Base-by-base conservation (phyloP, 306 rosid species). In the Casuarina glauca region DNA sequence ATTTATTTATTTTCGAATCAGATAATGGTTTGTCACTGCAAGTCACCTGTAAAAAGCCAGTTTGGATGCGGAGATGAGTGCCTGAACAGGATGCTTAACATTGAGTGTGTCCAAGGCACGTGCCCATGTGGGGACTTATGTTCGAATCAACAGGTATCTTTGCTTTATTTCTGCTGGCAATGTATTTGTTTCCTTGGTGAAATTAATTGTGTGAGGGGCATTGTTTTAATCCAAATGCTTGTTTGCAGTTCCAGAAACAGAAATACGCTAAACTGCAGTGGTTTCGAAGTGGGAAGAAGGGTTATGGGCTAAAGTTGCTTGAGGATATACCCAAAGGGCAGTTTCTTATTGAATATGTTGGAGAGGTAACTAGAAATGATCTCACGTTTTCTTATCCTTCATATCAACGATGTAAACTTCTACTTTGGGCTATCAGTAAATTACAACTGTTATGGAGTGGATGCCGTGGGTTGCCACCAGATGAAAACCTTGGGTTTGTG, bases 1-100 rank as follows among this genome's bases (percentile, higher is more conserved):
- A 72, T 32, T 69, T 79, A 73, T 75, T 77, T 48, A 1, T 48
- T 63, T 87, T 68, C 43, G 36, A 77, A 78, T 74, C 89, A 96
- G 99, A 84, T 90, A 86, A 96, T 96, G 99, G 97, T 96, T 52
- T 96, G 99, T 81, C 90, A 91, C 83, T 96, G 99, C 89, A 89
- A 93, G 79, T 73, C 79, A 69, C 55, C 89, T 77, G 73, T 85
- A 76, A 88, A 81, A 80, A 90, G 90, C 54, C 79, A 70, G 78
- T 85, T 84, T 73, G 99, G 99, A 48, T 96, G 99, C 78, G 91
- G 97, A 78, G 99, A 96, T 77, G 94, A 93, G 80, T 96, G 99
- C 84, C 85, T 96, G 82, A 96, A 96, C 79, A 91, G 98, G 70
- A 85, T 96, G 81, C 99, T 96, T 46, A 96, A 86, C 77, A 96